Conservation (phyloP, 164 flowering plant species). For the Protea cynaroides region DNA sequence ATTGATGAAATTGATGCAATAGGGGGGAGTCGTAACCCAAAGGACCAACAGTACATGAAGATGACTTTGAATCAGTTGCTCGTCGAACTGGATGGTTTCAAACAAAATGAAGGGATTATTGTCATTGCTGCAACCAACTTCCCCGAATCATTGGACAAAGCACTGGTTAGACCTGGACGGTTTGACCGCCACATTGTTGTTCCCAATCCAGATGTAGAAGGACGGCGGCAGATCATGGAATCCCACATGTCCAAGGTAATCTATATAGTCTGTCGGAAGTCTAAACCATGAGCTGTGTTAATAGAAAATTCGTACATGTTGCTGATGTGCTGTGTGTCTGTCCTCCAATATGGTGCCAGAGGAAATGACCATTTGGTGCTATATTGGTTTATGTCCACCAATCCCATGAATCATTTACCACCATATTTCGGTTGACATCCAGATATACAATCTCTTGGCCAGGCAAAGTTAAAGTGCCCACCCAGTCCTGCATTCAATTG, state of each 20-base stretch:
- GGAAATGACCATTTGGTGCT: too few species aligned
- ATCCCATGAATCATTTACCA: too few species aligned
- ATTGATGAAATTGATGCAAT: slow-evolving; percentile 36
- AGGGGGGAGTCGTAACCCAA: slow-evolving; percentile 58
- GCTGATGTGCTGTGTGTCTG: background rate
- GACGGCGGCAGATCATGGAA: slow-evolving; percentile 72
- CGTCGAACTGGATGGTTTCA: slow-evolving; percentile 75
- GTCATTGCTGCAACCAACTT: slow-evolving; percentile 81
- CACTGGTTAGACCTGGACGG: slow-evolving; percentile 73
- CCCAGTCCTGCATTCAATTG: too few species aligned
- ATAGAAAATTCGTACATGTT: background rate
- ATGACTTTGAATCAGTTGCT: slow-evolving; percentile 78
- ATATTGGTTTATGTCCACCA: too few species aligned
- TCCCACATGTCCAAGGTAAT: slow-evolving; percentile 69
- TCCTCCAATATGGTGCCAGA: too few species aligned
- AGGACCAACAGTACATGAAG: slow-evolving; percentile 69
- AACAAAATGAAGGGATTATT: slow-evolving; percentile 72
- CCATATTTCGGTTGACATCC: too few species aligned
- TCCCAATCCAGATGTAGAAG: slow-evolving; percentile 82
- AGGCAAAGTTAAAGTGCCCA: too few species aligned
- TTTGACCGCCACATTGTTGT: slow-evolving; percentile 73
- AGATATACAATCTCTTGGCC: too few species aligned
- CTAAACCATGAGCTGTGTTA: background rate
- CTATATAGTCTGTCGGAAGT: too few species aligned
- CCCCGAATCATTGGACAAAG: slow-evolving; percentile 68